Percentiles rank a stretch among this genome's conserved stretches.
phyloP scores from a whole-genome alignment of 108 stramenopile species.

The Hondaea fermentalgiana region DNA sequence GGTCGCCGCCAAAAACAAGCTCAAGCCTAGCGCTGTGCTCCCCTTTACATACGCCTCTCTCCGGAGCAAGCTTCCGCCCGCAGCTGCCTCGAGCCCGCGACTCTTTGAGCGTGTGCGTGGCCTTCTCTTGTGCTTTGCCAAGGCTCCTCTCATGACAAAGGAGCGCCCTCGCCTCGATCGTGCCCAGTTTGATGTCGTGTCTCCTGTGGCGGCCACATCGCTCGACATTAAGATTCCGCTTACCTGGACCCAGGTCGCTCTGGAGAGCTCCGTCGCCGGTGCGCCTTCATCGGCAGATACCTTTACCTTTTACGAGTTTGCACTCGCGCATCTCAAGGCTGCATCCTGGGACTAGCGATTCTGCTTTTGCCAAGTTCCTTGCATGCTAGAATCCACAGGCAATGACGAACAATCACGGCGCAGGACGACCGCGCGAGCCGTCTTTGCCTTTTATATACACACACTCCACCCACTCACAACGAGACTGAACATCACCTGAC shows the following conservation, averaged over 20 bases:
- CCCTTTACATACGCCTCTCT: background rate
- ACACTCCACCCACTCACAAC: too few relatives aligned
- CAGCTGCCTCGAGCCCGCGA: background rate
- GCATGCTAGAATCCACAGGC: too few relatives aligned
- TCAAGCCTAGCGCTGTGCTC: background rate
- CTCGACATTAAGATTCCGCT: background rate
- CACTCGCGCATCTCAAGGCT: too few relatives aligned
- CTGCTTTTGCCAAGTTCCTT: too few relatives aligned
- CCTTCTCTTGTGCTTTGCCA: background rate
- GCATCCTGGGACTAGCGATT: too few relatives aligned
- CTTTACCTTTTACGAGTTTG: background rate
- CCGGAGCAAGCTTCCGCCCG: background rate
- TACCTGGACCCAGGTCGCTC: background rate
- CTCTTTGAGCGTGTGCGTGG: background rate
- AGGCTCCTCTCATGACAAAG: background rate
- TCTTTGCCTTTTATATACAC: too few relatives aligned
- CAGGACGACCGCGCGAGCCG: too few relatives aligned
- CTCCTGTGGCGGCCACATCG: background rate
- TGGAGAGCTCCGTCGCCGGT: background rate
- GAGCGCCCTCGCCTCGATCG: background rate
- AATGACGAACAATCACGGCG: too few relatives aligned
- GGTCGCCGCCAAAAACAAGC: background rate
- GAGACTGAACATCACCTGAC: too few relatives aligned
- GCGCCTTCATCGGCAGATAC: background rate
- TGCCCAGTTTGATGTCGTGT: background rate